Base-by-base conservation (phyloP, 1,139 yeast species). In the Lodderomyces metapsilosis region DNA sequence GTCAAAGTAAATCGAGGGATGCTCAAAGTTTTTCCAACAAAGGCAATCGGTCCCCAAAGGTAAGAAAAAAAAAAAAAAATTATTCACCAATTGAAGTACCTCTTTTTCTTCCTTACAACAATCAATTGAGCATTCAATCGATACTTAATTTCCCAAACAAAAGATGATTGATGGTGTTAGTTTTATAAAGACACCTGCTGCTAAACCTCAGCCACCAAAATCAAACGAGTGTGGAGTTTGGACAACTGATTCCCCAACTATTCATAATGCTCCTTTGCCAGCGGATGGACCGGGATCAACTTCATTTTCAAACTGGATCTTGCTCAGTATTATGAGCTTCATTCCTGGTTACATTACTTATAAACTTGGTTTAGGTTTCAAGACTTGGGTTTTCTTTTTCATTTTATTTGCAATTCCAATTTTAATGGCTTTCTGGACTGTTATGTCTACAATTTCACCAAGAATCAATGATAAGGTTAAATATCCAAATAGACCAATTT, bases 251-350 rank as follows among this genome's bases (percentile, higher is more conserved):
- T 64, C 74, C 40, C 95, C 95, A 27, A 69, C 94, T 10, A 88
- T 88, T 59, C 78, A 84, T 54, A 88, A 88, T 61, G 95, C 94
- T 9, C 91, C 91, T 18, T 71, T 88, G 50, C 89, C 95, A 30
- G 96, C 95, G 6, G 97, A 88, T 61, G 97, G 96, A 34, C 88
- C 96, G 5, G 91, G 95, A 21, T 74, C 89, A 34, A 81, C 80
- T 56, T 78, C 82, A 53, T 88, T 89, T 66, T 78, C 80, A 63
- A 89, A 88, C 64, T 55, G 59, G 51, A 62, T 78, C n/a, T 59
- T 88, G 50, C 44, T 74, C 21, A 69, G 73, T 1, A 59, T 84
- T 36, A 54, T 85, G 47, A 56, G 73, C n/a, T 74, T 77, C 35
- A 64, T 86, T 40, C 96, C 97, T 11, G 76, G 58, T 52, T 82